Conservation (phyloP, 306 rosid species). For the Trifolium fragiferum region DNA sequence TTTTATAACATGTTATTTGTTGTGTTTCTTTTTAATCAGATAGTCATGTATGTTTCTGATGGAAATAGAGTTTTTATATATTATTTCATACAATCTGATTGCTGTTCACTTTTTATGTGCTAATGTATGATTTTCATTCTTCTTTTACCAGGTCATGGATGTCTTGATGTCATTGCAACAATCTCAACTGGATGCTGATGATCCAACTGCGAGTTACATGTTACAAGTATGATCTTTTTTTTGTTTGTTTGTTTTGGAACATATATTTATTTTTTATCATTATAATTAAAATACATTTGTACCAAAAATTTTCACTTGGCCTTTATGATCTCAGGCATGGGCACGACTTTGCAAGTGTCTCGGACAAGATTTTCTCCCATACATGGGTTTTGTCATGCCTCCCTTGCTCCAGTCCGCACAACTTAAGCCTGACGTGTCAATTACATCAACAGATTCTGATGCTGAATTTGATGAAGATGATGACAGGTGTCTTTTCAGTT, state of each 20-base stretch:
- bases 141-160: slow-evolving; percentile 81
- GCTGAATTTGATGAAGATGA: slow-evolving; percentile 87
- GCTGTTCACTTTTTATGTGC: slow-evolving; percentile 20
- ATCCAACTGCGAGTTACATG: slow-evolving; percentile 98
- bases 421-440: slow-evolving; percentile 98
- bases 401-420: slow-evolving; percentile 96
- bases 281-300: slow-evolving; percentile 21
- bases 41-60: neutral
- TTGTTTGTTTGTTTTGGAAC: too few species aligned
- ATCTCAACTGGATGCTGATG: slow-evolving; percentile 88
- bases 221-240: slow-evolving; percentile 67
- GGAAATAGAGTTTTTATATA: neutral
- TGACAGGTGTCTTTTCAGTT: slow-evolving; percentile 70
- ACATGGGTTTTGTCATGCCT: slow-evolving; percentile 97
- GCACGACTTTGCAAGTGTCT: slow-evolving; percentile 98
- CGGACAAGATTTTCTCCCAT: slow-evolving; percentile 98
- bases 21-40: neutral
- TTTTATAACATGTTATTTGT: neutral
- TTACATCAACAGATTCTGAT: slow-evolving; percentile 93
- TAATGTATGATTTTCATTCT: slow-evolving; percentile 27
- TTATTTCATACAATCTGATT: neutral
- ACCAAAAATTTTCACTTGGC: slow-evolving; percentile 24
- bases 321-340: slow-evolving; percentile 75
- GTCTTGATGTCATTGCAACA: slow-evolving; percentile 93
- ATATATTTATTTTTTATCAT: slow-evolving; percentile 3